Evolutionary conservation across 164 flowering plant genomes (phyloP), one percentile per base, ranked within the genome.

Genomic region (Kalanchoe fedtschenkoi): DNA sequence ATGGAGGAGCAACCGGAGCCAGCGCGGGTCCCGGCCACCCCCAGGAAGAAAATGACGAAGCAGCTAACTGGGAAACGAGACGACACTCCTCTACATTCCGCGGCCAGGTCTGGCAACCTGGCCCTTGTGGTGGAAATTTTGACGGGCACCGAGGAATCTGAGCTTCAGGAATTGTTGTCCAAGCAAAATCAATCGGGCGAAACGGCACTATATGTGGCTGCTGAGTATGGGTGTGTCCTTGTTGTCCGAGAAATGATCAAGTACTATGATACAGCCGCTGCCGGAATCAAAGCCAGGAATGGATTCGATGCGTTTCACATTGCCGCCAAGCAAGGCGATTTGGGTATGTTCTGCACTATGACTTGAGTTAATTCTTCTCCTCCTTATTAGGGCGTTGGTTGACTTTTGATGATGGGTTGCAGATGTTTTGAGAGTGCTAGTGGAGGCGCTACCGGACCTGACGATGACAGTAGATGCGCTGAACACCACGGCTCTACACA

Each of bases 271-370:
- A 15, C 60, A 14, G 56, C 10, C 7, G 43, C 43, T 54, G 77
- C 75, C 29, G 42, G 67, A 9, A 68, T 21, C 19, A 41, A 54
- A 15, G 64, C 69, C n/a, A 47, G 46, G 17, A 66, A 51, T 47
- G 64, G 69, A 2, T 68, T 14, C 37, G 75, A 71, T 66, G 70
- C 77, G 4, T 74, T 74, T 57, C 74, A 71, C 63, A 56, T 74
- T 44, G 77, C 77, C 38, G 75, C 78, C 15, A 71, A 68, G 62
- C 70, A 71, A 28, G 75, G 77, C 3, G 34, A 75, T 38, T 43
- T 71, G 1, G 78, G 75, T 71, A 63, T 58, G 53, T 33, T 22
- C 6, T 10, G 11, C 57, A 13, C 30, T 58, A 7, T 13, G 33
- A 13, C 37, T 14, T 58, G 60, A 26, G 14, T 9, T 57, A 11